These are phyloP conservation scores for Monosporascus sp. DNA, from an alignment of 2,329 filamentous ascomycete species.

Conservation along the genomic window DNA sequence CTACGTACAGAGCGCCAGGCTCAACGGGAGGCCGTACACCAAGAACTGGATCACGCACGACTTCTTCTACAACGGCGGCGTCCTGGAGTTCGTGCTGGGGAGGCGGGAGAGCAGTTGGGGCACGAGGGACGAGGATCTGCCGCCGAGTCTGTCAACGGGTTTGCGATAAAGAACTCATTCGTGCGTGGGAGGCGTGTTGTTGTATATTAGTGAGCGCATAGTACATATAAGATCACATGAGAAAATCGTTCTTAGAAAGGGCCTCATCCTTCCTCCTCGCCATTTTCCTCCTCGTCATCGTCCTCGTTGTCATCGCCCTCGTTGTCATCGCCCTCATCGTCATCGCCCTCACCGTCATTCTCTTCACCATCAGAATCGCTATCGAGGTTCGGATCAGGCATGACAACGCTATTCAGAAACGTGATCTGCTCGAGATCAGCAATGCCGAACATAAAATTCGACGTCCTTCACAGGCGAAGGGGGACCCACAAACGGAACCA, in stretches of 20 bases:
- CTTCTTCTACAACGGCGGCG: constrained; percentile 55
- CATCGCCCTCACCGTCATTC: constrained; percentile 28
- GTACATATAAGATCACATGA: neutral
- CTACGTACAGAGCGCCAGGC: constrained; percentile 54
- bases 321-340: constrained; percentile 18
- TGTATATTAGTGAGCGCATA: neutral
- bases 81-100: constrained; percentile 54
- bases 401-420: constrained; percentile 67
- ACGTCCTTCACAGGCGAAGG: neutral
- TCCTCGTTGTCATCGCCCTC: constrained; percentile 11
- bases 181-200: neutral
- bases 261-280: neutral
- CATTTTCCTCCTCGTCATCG: constrained; percentile 8
- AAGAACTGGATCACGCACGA: constrained; percentile 60
- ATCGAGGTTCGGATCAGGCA: constrained; percentile 56
- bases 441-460: neutral
- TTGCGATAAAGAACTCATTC: constrained; percentile 5
- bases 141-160: constrained; percentile 42
- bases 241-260: neutral
- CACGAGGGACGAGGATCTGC: constrained; percentile 49
- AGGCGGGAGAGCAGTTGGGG: constrained; percentile 53
- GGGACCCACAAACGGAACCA: constrained; percentile 74
- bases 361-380: constrained; percentile 35
- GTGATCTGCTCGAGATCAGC: constrained; percentile 45
- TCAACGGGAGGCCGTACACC: constrained; percentile 52